phyloP scores from a whole-genome alignment of 495 filamentous ascomycete species.

The Oidiodendron maius region DNA sequence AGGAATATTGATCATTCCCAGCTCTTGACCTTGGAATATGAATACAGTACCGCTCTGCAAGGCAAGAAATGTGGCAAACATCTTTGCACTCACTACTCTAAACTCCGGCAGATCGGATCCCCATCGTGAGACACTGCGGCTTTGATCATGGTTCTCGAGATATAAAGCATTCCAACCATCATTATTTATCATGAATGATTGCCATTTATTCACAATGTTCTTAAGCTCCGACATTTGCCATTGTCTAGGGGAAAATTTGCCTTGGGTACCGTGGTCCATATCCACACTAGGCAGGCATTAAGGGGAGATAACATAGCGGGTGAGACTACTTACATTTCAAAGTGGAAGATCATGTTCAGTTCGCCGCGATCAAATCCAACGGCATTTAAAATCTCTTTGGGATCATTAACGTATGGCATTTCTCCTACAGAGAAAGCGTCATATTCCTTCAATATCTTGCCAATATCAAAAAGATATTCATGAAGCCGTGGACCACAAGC shows the following conservation, averaged over 20 bases:
- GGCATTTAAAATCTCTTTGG: slow-evolving; percentile 51
- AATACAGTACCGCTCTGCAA: slow-evolving; percentile 62
- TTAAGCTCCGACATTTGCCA: slow-evolving; percentile 56
- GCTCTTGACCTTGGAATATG: slow-evolving; percentile 71
- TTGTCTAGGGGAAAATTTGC: slow-evolving; percentile 39
- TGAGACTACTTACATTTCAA: slow-evolving; percentile 52
- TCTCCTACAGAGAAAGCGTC: slow-evolving; percentile 68
- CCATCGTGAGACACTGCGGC: slow-evolving; percentile 56
- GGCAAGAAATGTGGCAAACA: slow-evolving; percentile 54
- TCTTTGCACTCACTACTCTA: slow-evolving; percentile 48
- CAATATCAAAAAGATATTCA: slow-evolving; percentile 52
- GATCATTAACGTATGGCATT: slow-evolving; percentile 56
- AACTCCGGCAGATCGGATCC: slow-evolving; percentile 39
- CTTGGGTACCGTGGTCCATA: slow-evolving; percentile 47
- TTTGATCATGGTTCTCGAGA: slow-evolving; percentile 72
- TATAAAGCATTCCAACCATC: slow-evolving; percentile 70
- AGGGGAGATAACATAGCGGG: slow-evolving; percentile 37
- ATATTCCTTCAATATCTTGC: slow-evolving; percentile 54
- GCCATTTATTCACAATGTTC: slow-evolving; percentile 55
- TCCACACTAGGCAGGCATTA: slow-evolving; percentile 43
- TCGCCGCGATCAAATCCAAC: slow-evolving; percentile 55
- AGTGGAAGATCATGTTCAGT: slow-evolving; percentile 74
- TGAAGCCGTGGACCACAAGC: slow-evolving; percentile 53
- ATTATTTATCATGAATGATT: slow-evolving; percentile 62
- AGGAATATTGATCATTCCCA: slow-evolving; percentile 73